Evolutionary conservation across 139 green algal species (phyloP), one percentile per base, ranked within the genome.

Genomic region (Chlamydomonas eustigma): DNA sequence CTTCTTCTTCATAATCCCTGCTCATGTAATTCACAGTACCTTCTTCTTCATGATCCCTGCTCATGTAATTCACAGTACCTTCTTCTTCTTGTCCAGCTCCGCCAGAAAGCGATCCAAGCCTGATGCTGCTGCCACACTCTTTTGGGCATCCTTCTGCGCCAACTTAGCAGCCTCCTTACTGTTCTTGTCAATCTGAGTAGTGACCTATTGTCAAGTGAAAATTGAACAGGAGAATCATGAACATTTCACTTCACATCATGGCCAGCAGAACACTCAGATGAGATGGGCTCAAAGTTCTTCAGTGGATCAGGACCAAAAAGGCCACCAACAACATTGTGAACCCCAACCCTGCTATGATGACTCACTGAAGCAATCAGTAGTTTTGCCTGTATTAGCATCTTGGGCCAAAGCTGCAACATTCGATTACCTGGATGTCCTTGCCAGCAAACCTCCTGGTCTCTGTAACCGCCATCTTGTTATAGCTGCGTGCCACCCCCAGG

Each of bases 381-480:
- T n/a, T n/a, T n/a, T n/a, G n/a, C n/a, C n/a, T n/a, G n/a, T n/a
- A n/a, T n/a, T n/a, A n/a, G n/a, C n/a, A n/a, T n/a, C n/a, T n/a
- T n/a, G n/a, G n/a, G n/a, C n/a, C n/a, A n/a, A n/a, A n/a, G n/a
- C n/a, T n/a, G n/a, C n/a, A n/a, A n/a, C n/a, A n/a, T n/a, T n/a
- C n/a, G n/a, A n/a, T n/a, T n/a, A 94, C 89, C 72, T 90, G 77
- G 24, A 97, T 86, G 50, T 93, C 84, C 68, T 95, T 91, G 3
- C 92, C 92, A 2, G 92, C 92, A 87, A 97, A 97, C 4, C 87
- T 78, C 1, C 90, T 80, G 30, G 78, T 84, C 79, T 89, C 81
- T 63, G 70, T 87, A 1, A 89, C 37, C 6, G 77, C 78, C 28
- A 86, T 77, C 68, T 82, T 86, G 52, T 67, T 66, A 39, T 81